These are phyloP conservation scores for Fusarium foetens DNA, from an alignment of 2,329 filamentous ascomycete genomes.

Conservation along the genomic window DNA sequence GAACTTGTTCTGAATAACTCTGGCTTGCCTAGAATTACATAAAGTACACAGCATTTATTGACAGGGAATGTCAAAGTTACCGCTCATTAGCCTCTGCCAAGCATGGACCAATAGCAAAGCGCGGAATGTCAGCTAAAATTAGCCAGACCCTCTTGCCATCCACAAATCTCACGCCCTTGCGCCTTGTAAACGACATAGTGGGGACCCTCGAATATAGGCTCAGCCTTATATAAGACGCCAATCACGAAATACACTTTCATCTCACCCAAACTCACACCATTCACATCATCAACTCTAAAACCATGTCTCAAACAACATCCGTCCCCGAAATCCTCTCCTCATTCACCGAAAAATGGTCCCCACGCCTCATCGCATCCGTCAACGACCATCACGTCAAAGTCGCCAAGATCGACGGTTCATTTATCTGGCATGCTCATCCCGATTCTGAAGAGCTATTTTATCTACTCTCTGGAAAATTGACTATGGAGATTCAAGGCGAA, in stretches of 20 bases:
- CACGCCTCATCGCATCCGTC: slow-evolving; percentile 47
- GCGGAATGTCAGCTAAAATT: background rate
- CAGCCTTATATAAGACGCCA: background rate
- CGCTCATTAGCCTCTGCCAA: fast-evolving
- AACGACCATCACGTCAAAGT: slow-evolving; percentile 55
- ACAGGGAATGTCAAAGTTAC: too few relatives aligned
- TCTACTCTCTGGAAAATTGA: slow-evolving; percentile 49
- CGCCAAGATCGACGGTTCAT: slow-evolving; percentile 52
- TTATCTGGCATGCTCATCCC: slow-evolving; percentile 55
- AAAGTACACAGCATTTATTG: too few relatives aligned
- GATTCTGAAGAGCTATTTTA: slow-evolving; percentile 56
- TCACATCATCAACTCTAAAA: background rate
- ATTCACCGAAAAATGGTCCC: slow-evolving; percentile 47
- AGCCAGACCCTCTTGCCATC: background rate
- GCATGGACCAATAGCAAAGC: background rate
- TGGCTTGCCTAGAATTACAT: too few relatives aligned
- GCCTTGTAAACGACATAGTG: slow-evolving; percentile 20
- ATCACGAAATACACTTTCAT: background rate
- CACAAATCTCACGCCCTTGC: slow-evolving; percentile 12
- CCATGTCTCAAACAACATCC: slow-evolving; percentile 36
- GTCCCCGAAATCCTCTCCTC: slow-evolving; percentile 43
- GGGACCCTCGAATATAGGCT: background rate
- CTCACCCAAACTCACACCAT: background rate
- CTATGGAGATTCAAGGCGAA: slow-evolving; percentile 47
- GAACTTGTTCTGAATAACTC: too few relatives aligned